Percentiles rank a stretch among this genome's conserved stretches.
These are phyloP conservation scores for Coniochaeta sp. DNA, from an alignment of 2,329 filamentous ascomycete genomes.

Conservation along the genomic window DNA sequence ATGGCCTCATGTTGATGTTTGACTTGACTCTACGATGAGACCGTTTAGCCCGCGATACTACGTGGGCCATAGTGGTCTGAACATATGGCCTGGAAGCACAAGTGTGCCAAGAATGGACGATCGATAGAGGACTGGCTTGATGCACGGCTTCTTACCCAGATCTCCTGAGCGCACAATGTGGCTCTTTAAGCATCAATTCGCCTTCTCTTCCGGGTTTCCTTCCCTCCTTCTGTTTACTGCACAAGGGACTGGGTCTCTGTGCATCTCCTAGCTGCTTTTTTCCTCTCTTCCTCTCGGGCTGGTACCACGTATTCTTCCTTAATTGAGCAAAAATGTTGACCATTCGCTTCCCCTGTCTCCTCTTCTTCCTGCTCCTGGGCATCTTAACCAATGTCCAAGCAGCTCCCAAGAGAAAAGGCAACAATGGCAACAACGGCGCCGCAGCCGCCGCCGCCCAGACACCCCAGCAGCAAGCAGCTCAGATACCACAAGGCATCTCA, in stretches of 20 bases:
- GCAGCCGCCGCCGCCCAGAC: slow-evolving; percentile 10
- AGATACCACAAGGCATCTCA: slow-evolving; percentile 26
- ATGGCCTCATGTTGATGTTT: neutral
- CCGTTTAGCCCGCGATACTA: neutral
- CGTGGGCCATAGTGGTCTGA: neutral
- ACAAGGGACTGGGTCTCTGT: neutral
- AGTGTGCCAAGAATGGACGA: neutral
- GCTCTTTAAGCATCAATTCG: neutral
- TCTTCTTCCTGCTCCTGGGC: slow-evolving; percentile 5
- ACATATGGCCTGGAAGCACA: neutral
- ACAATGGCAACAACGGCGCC: no score
- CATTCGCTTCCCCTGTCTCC: slow-evolving; percentile 7
- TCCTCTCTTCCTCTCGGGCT: neutral
- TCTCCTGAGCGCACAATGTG: neutral
- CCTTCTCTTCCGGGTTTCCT: neutral
- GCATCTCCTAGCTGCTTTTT: neutral
- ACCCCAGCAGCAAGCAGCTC: slow-evolving; percentile 19
- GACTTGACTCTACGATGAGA: neutral
- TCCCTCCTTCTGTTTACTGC: neutral
- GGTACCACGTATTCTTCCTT: neutral
- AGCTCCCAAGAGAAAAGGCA: slow-evolving; percentile 6
- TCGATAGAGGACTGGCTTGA: neutral
- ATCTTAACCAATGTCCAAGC: neutral
- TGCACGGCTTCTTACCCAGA: neutral
- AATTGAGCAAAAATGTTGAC: no score